Evolutionary conservation across 1,284 basidiomycete genomes (phyloP).

Genomic region (Meira nashicola): DNA sequence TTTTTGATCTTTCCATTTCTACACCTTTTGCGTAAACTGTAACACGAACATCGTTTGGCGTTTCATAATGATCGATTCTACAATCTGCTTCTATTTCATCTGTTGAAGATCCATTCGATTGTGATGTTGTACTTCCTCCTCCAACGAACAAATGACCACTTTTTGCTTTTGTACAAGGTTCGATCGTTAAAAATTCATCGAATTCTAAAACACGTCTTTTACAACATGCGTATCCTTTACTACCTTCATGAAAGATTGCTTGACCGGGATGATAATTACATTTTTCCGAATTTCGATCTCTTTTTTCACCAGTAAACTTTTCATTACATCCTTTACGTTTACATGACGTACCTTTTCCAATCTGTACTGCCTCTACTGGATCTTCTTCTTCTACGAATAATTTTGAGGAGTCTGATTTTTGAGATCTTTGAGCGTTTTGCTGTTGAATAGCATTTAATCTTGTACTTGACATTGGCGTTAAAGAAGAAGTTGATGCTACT

Average conservation of each 20-base stretch:
- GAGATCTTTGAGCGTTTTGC: not conserved
- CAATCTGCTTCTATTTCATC: slow-evolving; percentile 29
- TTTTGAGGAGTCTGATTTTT: too few relatives aligned
- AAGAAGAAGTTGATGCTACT: not conserved
- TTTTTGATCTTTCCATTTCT: slow-evolving; percentile 27
- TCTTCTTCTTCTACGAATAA: slow-evolving; percentile 21
- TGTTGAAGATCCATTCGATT: not conserved
- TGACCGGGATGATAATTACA: slow-evolving; percentile 45
- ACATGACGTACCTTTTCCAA: slow-evolving; percentile 26
- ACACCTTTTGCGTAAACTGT: slow-evolving; percentile 48
- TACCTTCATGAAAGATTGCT: slow-evolving; percentile 52
- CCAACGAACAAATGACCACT: slow-evolving; percentile 45
- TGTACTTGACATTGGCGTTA: slow-evolving; percentile 1
- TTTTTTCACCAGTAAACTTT: slow-evolving; percentile 20
- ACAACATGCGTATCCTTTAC: slow-evolving; percentile 51
- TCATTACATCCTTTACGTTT: slow-evolving; percentile 34
- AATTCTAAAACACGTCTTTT: slow-evolving; percentile 49
- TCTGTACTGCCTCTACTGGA: slow-evolving; percentile 16
- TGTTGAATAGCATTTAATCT: not conserved
- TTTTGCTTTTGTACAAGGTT: slow-evolving; percentile 38
- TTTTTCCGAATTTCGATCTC: slow-evolving; percentile 25
- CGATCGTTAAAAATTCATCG: slow-evolving; percentile 48
- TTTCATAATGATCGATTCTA: slow-evolving; percentile 51
- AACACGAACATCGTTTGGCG: slow-evolving; percentile 42
- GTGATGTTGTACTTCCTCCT: not conserved